Conservation (phyloP, 345 rosid species). For the Anastatica hierochuntica region DNA sequence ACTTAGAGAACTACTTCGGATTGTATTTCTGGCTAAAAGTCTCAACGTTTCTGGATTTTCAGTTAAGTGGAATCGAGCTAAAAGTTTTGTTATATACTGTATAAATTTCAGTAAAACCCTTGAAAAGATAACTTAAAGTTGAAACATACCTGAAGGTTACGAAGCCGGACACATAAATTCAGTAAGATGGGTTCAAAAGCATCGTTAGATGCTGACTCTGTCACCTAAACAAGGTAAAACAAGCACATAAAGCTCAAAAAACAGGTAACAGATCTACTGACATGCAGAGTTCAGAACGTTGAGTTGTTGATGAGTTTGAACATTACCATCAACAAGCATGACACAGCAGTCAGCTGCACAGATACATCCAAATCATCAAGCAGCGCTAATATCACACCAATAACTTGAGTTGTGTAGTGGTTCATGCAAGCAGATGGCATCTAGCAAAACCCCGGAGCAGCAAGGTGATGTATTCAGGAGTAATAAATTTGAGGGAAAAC, state of each 20-base stretch:
- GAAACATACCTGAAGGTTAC: slow-evolving; percentile 72
- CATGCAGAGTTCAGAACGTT: slow-evolving; percentile 4
- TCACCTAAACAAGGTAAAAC: slow-evolving; percentile 41
- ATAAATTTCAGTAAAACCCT: no score
- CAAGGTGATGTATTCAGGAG: slow-evolving; percentile 1
- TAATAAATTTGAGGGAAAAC: neutral
- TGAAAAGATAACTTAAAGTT: neutral
- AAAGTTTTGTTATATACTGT: no score
- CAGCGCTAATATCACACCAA: slow-evolving; percentile 76
- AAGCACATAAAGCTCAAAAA: slow-evolving; percentile 8
- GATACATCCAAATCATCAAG: slow-evolving; percentile 87
- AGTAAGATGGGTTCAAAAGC: slow-evolving; percentile 83
- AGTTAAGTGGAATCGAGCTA: no score
- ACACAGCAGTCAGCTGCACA: slow-evolving; percentile 85
- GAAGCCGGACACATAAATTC: slow-evolving; percentile 74
- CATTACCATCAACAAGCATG: slow-evolving; percentile 70
- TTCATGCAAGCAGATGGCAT: slow-evolving; percentile 68
- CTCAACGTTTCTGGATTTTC: no score
- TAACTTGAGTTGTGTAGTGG: slow-evolving; percentile 72
- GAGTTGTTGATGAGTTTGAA: slow-evolving; percentile 7
- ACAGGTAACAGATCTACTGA: neutral
- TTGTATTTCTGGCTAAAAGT: no score
- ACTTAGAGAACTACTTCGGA: no score
- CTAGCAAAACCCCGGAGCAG: slow-evolving; percentile 32
- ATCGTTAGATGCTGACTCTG: slow-evolving; percentile 63